These are phyloP conservation scores for Cutaneotrichosporon spelunceum DNA, from an alignment of 1,284 basidiomycete genomes.

Conservation along the genomic window DNA sequence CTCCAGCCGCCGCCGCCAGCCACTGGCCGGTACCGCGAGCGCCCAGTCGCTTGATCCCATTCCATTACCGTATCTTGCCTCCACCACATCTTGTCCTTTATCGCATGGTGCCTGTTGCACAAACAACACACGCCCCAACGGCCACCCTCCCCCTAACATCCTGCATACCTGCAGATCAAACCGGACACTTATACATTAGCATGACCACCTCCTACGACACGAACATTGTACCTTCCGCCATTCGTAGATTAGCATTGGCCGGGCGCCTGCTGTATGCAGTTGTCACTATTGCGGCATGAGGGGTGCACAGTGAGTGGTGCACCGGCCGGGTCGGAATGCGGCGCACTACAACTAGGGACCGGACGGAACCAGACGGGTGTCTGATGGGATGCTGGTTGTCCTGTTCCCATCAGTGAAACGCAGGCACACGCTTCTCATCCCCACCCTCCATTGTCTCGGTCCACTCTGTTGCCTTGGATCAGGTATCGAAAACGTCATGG, in stretches of 20 bases:
- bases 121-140: conserved; percentile 5
- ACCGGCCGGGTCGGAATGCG: too few species aligned
- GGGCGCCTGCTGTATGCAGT: conserved; percentile 15
- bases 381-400: too few species aligned
- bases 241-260: conserved; percentile 11
- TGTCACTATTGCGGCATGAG: neutral
- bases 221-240: conserved; percentile 7
- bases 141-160: conserved; percentile 6
- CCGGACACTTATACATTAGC: conserved; percentile 2
- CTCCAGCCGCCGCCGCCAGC: conserved; percentile 14
- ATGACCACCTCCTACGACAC: conserved; percentile 1
- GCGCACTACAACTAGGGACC: too few species aligned
- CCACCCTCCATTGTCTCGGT: too few species aligned
- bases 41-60: conserved; percentile 19
- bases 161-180: neutral
- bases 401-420: too few species aligned
- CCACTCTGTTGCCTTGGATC: too few species aligned
- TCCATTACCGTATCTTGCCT: neutral
- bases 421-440: too few species aligned
- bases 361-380: too few species aligned
- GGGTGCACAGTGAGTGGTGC: neutral
- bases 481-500: too few species aligned
- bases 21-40: conserved; percentile 22
- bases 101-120: conserved; percentile 7
- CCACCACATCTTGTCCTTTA: conserved; percentile 2